Percentiles rank a stretch among this genome's conserved stretches.
phyloP scores from a whole-genome alignment of 495 filamentous ascomycete species.

The Penicillium chermesinum region DNA sequence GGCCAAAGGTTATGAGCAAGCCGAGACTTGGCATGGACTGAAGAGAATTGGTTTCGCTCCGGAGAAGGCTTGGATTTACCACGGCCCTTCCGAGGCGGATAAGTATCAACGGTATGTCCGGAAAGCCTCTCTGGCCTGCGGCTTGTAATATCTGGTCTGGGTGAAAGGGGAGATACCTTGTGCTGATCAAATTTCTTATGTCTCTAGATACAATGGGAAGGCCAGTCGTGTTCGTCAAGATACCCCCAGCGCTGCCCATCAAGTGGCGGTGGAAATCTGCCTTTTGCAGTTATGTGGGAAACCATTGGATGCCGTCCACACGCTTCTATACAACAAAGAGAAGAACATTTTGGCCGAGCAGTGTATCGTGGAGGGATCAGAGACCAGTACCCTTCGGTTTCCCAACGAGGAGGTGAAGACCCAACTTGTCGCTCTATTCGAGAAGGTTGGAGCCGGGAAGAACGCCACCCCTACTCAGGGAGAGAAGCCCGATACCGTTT shows the following conservation, averaged over 20 bases:
- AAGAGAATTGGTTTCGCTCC: constrained; percentile 10
- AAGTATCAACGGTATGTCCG: constrained; percentile 17
- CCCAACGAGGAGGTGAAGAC: constrained; percentile 25
- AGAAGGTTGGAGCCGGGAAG: constrained; percentile 30
- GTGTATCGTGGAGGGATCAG: constrained; percentile 13
- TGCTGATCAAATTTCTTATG: neutral
- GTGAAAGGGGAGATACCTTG: neutral
- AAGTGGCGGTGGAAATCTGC: constrained; percentile 44
- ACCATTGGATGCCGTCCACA: constrained; percentile 23
- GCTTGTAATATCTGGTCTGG: neutral
- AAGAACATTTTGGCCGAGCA: constrained; percentile 11
- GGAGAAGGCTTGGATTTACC: constrained; percentile 11
- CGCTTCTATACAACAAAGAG: constrained; percentile 31
- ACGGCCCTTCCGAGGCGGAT: constrained; percentile 8
- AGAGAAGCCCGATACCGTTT: constrained; percentile 17
- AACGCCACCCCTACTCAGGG: constrained; percentile 11
- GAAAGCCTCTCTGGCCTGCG: neutral
- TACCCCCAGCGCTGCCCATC: constrained; percentile 30
- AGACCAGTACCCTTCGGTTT: constrained; percentile 27
- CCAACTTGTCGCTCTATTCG: constrained; percentile 33
- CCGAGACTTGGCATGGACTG: constrained; percentile 18
- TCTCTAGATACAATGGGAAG: constrained; percentile 20
- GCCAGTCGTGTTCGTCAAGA: constrained; percentile 4
- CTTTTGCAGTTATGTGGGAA: constrained; percentile 35
- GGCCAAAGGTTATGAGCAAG: constrained; percentile 14